Evolutionary conservation across 1,284 basidiomycete genomes (phyloP).

Genomic region (Chondrostereum purpureum): DNA sequence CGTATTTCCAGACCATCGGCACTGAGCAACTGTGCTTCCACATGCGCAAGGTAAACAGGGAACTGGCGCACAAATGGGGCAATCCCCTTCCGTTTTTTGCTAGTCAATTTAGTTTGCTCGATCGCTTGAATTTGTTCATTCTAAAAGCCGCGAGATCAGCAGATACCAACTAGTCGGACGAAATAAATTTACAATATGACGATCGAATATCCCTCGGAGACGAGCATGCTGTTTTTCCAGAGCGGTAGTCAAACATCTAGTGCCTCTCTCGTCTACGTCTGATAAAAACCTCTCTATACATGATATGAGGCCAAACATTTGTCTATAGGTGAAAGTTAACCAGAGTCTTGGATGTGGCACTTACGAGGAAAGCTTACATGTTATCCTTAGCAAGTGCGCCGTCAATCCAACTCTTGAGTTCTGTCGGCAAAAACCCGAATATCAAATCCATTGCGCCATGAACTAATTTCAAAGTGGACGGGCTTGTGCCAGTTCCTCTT

Average conservation of each 20-base stretch:
- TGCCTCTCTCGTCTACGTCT: conserved; percentile 71
- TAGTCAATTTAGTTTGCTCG: conserved; percentile 85
- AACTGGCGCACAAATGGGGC: conserved; percentile 93
- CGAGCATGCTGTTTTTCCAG: conserved; percentile 80
- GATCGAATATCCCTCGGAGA: conserved; percentile 67
- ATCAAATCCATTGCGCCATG: conserved; percentile 90
- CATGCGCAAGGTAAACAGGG: conserved; percentile 78
- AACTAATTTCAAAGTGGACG: conserved; percentile 72
- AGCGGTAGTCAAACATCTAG: conserved; percentile 65
- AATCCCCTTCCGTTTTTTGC: conserved; percentile 89
- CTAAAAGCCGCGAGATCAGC: conserved; percentile 31
- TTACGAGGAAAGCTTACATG: conserved; percentile 49
- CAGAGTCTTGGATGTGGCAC: too few relatives aligned
- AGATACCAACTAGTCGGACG: conserved; percentile 1
- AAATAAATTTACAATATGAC: conserved; percentile 63
- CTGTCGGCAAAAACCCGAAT: conserved; percentile 85
- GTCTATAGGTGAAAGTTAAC: too few relatives aligned
- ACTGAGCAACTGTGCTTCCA: conserved; percentile 84
- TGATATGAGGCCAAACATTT: conserved; percentile 80
- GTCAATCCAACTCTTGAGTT: conserved; percentile 85
- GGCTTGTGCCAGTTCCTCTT: conserved; percentile 59
- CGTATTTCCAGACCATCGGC: conserved; percentile 77
- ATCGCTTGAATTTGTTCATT: conserved; percentile 85
- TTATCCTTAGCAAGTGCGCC: conserved; percentile 68
- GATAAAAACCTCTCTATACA: conserved; percentile 74